Conservation (phyloP, 2,329 filamentous ascomycete species). For the Aureobasidium leucospermi region DNA sequence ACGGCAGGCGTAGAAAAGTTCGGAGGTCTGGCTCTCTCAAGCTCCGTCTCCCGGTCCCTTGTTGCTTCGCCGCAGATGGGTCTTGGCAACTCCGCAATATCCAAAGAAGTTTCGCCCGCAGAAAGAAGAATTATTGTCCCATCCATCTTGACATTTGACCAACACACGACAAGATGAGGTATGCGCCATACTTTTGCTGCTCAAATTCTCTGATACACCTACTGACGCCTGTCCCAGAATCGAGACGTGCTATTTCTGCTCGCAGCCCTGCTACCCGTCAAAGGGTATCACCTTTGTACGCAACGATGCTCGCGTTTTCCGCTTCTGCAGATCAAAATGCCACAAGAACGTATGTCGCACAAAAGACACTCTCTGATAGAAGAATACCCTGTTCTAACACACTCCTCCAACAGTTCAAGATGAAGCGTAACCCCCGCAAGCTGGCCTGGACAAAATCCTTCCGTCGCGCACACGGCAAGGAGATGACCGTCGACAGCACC, state of each 20-base stretch:
- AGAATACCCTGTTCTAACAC: conserved; percentile 10
- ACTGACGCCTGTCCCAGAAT: conserved; percentile 32
- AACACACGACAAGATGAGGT: conserved; percentile 7
- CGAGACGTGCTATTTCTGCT: conserved; percentile 67
- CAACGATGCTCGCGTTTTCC: conserved; percentile 59
- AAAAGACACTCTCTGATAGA: neutral
- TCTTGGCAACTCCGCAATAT: neutral
- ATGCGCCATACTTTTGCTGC: neutral
- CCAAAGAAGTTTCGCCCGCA: neutral
- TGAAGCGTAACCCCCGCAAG: conserved; percentile 96
- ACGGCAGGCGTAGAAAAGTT: neutral
- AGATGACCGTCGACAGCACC: conserved; percentile 88
- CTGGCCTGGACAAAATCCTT: conserved; percentile 96
- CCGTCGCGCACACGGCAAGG: conserved; percentile 71
- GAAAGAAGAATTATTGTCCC: neutral
- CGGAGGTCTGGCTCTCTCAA: neutral
- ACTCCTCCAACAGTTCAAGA: conserved; percentile 63
- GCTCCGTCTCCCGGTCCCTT: neutral
- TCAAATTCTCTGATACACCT: neutral
- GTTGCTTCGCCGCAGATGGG: neutral
- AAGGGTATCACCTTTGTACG: conserved; percentile 61
- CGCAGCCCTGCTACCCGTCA: conserved; percentile 57
- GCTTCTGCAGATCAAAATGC: conserved; percentile 61
- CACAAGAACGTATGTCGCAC: conserved; percentile 47
- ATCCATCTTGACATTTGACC: neutral